A percentile compares a stretch with the other conserved stretches of the same genome.
Evolutionary conservation across 2,329 filamentous ascomycete genomes (phyloP).

Genomic region (Emydomyces testavorans): DNA sequence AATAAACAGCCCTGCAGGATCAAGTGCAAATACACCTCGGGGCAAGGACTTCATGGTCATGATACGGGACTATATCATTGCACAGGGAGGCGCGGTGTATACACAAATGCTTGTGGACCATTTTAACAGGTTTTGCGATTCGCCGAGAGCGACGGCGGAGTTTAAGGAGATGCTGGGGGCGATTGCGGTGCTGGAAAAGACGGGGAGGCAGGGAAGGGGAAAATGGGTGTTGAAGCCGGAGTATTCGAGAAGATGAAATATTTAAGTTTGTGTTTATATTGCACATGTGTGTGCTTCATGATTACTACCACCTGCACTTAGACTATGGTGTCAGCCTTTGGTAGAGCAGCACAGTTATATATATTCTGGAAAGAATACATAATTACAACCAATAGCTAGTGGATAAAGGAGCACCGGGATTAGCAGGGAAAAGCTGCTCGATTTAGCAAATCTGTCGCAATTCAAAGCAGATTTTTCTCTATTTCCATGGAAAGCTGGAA

Average conservation of each 20-base stretch:
- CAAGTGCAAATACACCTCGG: slow-evolving; percentile 24
- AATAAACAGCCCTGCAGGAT: background rate
- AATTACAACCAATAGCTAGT: too few relatives aligned
- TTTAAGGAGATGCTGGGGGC: slow-evolving; percentile 71
- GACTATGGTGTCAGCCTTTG: too few relatives aligned
- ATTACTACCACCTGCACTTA: too few relatives aligned
- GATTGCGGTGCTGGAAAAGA: slow-evolving; percentile 59
- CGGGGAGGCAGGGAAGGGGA: slow-evolving; percentile 39
- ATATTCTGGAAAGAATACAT: background rate
- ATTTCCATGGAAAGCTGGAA: background rate
- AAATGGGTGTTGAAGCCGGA: slow-evolving; percentile 51
- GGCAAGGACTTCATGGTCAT: slow-evolving; percentile 55
- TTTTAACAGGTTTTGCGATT: slow-evolving; percentile 70
- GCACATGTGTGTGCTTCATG: too few relatives aligned
- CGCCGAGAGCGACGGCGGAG: slow-evolving; percentile 55
- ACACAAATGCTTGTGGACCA: slow-evolving; percentile 82
- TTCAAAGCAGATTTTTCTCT: background rate
- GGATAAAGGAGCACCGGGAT: too few relatives aligned
- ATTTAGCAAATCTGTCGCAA: too few relatives aligned
- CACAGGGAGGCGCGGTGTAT: slow-evolving; percentile 65
- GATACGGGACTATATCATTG: slow-evolving; percentile 67
- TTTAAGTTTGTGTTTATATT: background rate
- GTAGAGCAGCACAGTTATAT: too few relatives aligned
- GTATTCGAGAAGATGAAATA: slow-evolving; percentile 25
- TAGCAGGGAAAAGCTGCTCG: too few relatives aligned